Base-by-base conservation (phyloP, 202 grass and related monocot genomes). In the Brachypodium distachyon region DNA sequence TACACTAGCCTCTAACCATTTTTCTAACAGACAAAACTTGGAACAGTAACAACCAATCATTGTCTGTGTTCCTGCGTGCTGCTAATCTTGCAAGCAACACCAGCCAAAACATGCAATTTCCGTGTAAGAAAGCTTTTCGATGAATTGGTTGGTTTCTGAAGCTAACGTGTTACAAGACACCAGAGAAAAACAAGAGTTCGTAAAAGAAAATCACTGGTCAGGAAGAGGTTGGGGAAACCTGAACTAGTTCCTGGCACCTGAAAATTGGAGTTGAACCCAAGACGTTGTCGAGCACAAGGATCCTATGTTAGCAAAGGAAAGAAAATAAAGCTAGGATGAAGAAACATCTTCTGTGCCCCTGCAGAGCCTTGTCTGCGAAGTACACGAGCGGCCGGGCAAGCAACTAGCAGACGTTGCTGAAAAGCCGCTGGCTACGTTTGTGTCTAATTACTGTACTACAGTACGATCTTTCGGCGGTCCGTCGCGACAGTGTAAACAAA, bases 201-300 rank as follows among this genome's bases (percentile, higher is more conserved):
- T 19, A 3, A 9, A 0, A n/a, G n/a, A 6, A 74, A 29, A 19
- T 58, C 0, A 7, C 71, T 58, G 0, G 23, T 31, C 2, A 10
- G 7, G 38, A 9, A 22, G 29, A 18, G 39, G 23, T 36, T n/a
- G n/a, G n/a, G 11, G 9, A 54, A 54, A 23, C 77, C 53, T 58
- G 41, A 49, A 49, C 66, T 37, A 71, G 62, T 47, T 31, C 19
- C 19, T 36, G 46, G n/a, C 39, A 56, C 1, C 7, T 51, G 13
- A 46, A 51, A 40, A 17, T 44, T 84, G 44, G 27, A 71, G 81
- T 70, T 29, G 5, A 84, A 84, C 73, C 53, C 72, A 76, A 83
- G 80, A 13, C 22, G 62, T 28, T 40, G 7, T 69, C 31, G 7
- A 68, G 61, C n/a, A 19, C 36, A 66, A 13, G 10, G 50, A 14